Evolutionary conservation across 805 yeast species (phyloP), one percentile per base, ranked within the genome.

Genomic region (Zygotorulaspora chibaensis): DNA sequence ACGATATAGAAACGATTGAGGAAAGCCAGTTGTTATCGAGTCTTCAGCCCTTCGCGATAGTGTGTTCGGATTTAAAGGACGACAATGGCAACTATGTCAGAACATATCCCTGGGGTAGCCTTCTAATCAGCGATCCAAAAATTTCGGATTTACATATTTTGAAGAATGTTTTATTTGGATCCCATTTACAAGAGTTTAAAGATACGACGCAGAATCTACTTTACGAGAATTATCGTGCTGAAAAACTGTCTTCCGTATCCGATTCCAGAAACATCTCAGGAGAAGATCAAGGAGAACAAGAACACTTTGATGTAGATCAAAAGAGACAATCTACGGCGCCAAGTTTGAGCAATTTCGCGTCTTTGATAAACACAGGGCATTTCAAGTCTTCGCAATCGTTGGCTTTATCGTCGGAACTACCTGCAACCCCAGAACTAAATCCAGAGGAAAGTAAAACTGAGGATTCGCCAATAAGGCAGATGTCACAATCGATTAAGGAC

Each of bases 111-210:
- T 86, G 93, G 93, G 91, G 91, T 39, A 49, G 49, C 6, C 26
- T 52, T 8, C 51, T 70, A 28, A 71, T 79, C 38, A 78, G 75
- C 52, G 74, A 76, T 53, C 73, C 77, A 20, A 65, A 67, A 23
- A 67, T 70, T 48, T 75, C 81, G 33, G 85, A 81, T 56, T 74
- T 81, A 58, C 62, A 73, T 6, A 63, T 77, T 13, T 69, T 87
- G 57, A 80, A 83, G 52, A 76, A 83, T 39, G 91, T 85, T 2
- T 63, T 87, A 34, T 78, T 87, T 59, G 95, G 95, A 6, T 78
- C 90, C n/a, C 95, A 87, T 62, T 70, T 86, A 54, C 84, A 81
- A 61, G 93, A 85, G 58, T 78, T 85, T 59, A 84, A 85, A 67
- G 95, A 86, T 58, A 71, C 84, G 48, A 87, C 95, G 25, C 88